Evolutionary conservation across 768 basidiomycete species (phyloP).

Genomic region (Lepiota subincarnata): DNA sequence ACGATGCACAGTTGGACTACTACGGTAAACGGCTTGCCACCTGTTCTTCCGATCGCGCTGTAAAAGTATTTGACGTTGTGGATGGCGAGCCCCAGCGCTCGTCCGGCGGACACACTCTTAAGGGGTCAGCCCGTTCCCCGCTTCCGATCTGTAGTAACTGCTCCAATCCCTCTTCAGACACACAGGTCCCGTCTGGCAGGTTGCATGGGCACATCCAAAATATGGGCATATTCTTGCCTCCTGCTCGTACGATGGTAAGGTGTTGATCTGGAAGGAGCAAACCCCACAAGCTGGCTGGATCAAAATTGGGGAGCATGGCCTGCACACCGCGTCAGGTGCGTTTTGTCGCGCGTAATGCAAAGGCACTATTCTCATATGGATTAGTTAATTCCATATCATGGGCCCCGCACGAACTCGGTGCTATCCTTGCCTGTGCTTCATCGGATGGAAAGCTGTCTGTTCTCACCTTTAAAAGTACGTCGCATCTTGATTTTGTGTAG

Average conservation of each 20-base stretch:
- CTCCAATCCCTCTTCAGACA: constrained; percentile 49
- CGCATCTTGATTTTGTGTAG: not conserved
- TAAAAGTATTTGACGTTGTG: constrained; percentile 92
- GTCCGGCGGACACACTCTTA: constrained; percentile 64
- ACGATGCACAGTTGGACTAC: constrained; percentile 98
- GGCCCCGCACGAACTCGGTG: constrained; percentile 98
- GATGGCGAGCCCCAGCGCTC: constrained; percentile 76
- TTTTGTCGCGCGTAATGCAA: constrained; percentile 12
- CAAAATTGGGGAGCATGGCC: constrained; percentile 91
- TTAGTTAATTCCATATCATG: constrained; percentile 96
- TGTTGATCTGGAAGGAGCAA: constrained; percentile 97
- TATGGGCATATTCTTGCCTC: constrained; percentile 95
- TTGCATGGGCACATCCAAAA: constrained; percentile 98
- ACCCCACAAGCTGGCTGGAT: constrained; percentile 72
- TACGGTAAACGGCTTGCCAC: constrained; percentile 96
- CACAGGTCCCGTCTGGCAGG: constrained; percentile 96
- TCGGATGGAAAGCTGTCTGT: constrained; percentile 98
- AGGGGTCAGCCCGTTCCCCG: constrained; percentile 51
- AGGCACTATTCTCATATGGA: not conserved
- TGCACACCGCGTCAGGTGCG: constrained; percentile 91
- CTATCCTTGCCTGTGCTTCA: constrained; percentile 94
- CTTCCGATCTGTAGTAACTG: not conserved
- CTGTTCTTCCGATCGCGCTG: constrained; percentile 92
- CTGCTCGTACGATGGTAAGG: constrained; percentile 98
- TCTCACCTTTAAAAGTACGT: constrained; percentile 90